Evolutionary conservation across 495 filamentous ascomycete genomes (phyloP), one percentile per base, ranked within the genome.

Genomic region (Xylaria castorea): DNA sequence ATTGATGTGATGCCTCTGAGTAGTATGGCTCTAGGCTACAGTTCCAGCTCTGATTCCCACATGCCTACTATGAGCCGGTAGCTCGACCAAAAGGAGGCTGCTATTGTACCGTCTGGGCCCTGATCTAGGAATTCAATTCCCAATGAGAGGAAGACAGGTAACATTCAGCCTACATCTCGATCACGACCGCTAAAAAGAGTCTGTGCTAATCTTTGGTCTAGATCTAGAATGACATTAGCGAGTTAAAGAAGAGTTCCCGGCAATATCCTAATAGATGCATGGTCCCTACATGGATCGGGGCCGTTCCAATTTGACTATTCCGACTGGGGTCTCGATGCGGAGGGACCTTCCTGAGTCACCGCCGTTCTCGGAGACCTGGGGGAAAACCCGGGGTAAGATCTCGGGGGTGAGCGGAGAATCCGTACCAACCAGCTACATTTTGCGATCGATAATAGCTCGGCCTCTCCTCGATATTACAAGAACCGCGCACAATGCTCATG

Each of bases 351-450:
- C 20, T 55, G 48, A 57, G 34, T 55, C 66, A 57, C 27, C 44
- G 27, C 44, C 50, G 50, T 34, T 55, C 66, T 68, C 66, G 66
- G 66, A 66, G 64, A 38, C 50, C 42, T 68, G 66, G 66, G 34
- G 48, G 34, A 40, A 36, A 22, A 25, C 50, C 30, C 48, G 66
- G 65, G 66, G 42, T 48, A 51, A 30, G 38, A 30, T 18, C 2
- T 55, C 66, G 66, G 50, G n/a, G 48, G 66, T 22, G 44, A 50
- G 30, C n/a, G 66, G 66, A 50, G 46, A 55, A 36, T n/a, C 32
- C n/a, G 32, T 57, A 27, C 14, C 12, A 30, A n/a, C 18, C 6
- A 34, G 27, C 1, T 57, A 51, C 66, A 30, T 40, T 44, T 1
- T 53, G 30, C 44, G 18, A 36, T 53, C 32, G 16, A 51, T 57